Base-by-base conservation (phyloP, 2,329 filamentous ascomycete genomes). In the Epichloe brachyelytri region DNA sequence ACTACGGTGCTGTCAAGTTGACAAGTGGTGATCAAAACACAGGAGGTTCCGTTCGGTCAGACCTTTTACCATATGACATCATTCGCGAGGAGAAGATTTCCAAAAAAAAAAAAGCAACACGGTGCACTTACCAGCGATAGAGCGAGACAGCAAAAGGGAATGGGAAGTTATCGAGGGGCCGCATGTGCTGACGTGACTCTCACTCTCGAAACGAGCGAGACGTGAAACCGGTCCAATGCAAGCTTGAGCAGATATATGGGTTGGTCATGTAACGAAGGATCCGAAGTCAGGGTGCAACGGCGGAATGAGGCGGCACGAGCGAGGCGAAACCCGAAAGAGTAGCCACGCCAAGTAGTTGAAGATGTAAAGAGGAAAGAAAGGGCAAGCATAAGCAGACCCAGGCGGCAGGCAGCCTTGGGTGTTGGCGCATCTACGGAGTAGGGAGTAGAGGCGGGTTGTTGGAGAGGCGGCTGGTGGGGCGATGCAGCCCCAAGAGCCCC, bases 11-110 rank as follows among this genome's bases (percentile, higher is more conserved):
- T 38, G 48, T 30, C 40, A 37, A 26, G 30, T 34, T 33, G 19
- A 39, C 22, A 36, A 44, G 48, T 17, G 48, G 33, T 38, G 58
- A 60, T 60, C 61, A 62, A 64, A 64, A 68, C 76, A 74, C 76
- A 71, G 73, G 63, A 63, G 65, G 65, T 62, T 65, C 65, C 62
- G 61, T 65, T 69, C 67, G 66, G 73, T 82, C 77, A 70, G 78
- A 78, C 78, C 78, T 81, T 82, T 82, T 82, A 81, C 78, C 78
- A 78, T 66, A 55, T 49, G 62, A 73, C 76, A 80, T 81, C 78
- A 77, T 72, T 61, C 58, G 62, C 64, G 46, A 54, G 33, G 43
- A 50, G 15, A 20, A 37, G 11, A 46, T 26, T 15, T 17, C 6
- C 1, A 7, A 7, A 26, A 26, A 7, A 26, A 14, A 26, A 37